Base-by-base conservation (phyloP, 2,329 filamentous ascomycete genomes). In the Diaporthe vexans region DNA sequence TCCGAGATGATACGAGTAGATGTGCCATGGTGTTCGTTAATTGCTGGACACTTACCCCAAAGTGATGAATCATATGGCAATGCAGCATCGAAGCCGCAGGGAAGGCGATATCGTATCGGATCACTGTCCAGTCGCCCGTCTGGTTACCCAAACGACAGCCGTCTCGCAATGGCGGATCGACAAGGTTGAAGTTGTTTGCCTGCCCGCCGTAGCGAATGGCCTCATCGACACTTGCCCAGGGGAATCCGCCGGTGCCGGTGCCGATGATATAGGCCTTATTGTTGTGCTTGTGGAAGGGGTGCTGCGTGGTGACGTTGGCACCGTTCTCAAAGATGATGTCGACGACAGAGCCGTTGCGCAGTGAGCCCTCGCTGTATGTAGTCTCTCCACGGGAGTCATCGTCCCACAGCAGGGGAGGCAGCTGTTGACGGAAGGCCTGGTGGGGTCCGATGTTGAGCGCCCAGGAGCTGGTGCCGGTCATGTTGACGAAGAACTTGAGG, bases 171-270 rank as follows among this genome's bases (percentile, higher is more conserved):
- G 76, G 76, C 17, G 76, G 75, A 17, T 76, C 29, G 10, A 68
- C 59, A 3, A 77, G 52, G 83, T 87, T 51, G 85, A 87, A 51
- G 85, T 85, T 80, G 82, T 86, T 37, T 82, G 84, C 73, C 85
- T 85, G 82, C 83, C 85, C 68, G 82, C 86, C 74, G 74, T 86
- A 43, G 79, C 87, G 43, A 83, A 85, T 79, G 84, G 83, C 72
- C 76, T 88, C 71, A 84, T 81, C 74, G 77, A 80, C 78, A 29
- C 75, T 73, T 8, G 59, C 51, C 77, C 78, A 80, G 40, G 71
- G 75, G 67, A 79, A 80, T n/a, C 76, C 77, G 8, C 78, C 78
- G 10, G 70, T 73, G n/a, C 79, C 78, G 26, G 71, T 77, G 21
- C 78, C 79, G 69, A 80, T 78, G 56, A 79, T 77, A 57, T 73